Evolutionary conservation across 352 stramenopile species (phyloP), one percentile per base, ranked within the genome.

Genomic region (Pythium aquatile): DNA sequence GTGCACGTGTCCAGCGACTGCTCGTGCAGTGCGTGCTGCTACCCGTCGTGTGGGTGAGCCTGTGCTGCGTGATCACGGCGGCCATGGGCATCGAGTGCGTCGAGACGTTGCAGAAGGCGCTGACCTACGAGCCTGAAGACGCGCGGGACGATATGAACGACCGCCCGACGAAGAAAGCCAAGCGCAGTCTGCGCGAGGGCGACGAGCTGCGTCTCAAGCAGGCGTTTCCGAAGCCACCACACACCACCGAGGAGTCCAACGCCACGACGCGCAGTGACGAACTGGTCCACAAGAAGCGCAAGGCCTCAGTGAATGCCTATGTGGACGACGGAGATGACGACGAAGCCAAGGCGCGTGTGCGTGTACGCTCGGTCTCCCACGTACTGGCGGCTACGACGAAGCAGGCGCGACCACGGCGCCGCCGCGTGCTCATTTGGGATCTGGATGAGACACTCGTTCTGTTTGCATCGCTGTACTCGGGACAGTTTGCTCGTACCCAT

Each of bases 361-460:
- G 11, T 3, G 10, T 54, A 3, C 10, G 33, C 9, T 48, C 20
- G 7, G 33, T 47, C 9, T 54, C 53, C 16, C 53, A 49, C 26
- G 53, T 28, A 1, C 20, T 58, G 33, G 58, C 58, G 6, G 32
- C 17, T 16, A 58, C 48, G 14, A 51, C 30, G 33, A 11, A 10
- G 11, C 54, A 48, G 13, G 26, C 26, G 20, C 58, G 17, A 2
- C 66, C 40, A 4, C 60, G 61, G 8, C 59, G 61, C 1, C 67
- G 58, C 11, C 80, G 80, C 26, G 84, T 94, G 49, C 78, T 87
- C 59, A 94, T 94, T 54, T 94, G 85, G 85, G 85, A 94, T 48
- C 61, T 94, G 29, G 85, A 94, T 59, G 83, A 94, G 74, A 94
- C 85, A 51, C 70, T 94, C 28, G 74, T 94, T 57, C 73, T 94